Percentiles rank a stretch among this genome's conserved stretches.
Conservation (phyloP, 2,329 filamentous ascomycete genomes). For the Juglanconis sp. region DNA sequence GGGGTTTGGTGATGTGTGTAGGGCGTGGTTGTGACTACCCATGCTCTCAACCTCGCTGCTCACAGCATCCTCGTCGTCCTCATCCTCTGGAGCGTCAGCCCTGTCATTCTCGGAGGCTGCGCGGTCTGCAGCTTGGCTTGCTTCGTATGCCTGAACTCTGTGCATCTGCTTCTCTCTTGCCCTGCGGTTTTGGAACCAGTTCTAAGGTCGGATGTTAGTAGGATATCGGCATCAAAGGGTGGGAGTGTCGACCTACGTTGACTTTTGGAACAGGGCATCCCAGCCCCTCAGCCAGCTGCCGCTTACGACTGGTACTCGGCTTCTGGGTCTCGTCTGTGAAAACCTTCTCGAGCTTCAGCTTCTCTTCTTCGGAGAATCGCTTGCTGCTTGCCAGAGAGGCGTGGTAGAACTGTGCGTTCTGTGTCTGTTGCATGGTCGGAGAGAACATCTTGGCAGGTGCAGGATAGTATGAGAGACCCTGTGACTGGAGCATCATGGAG, state of each 20-base stretch:
- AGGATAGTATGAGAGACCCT: slow-evolving; percentile 13
- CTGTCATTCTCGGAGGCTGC: slow-evolving; percentile 30
- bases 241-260: slow-evolving; percentile 7
- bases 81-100: slow-evolving; percentile 23
- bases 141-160: slow-evolving; percentile 50
- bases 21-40: slow-evolving; percentile 30
- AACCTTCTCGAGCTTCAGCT: slow-evolving; percentile 18
- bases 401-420: slow-evolving; percentile 14
- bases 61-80: slow-evolving; percentile 22
- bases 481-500: slow-evolving; percentile 16
- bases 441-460: slow-evolving; percentile 16
- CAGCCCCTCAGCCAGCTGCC: slow-evolving; percentile 16
- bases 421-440: slow-evolving; percentile 11
- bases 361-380: slow-evolving; percentile 18
- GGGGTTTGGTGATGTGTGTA: slow-evolving; percentile 35
- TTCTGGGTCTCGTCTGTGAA: slow-evolving; percentile 19
- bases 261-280: slow-evolving; percentile 18
- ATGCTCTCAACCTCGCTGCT: slow-evolving; percentile 31
- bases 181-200: slow-evolving; percentile 67
- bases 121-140: slow-evolving; percentile 37
- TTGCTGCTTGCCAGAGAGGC: slow-evolving; percentile 17
- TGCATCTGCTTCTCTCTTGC: slow-evolving; percentile 64
- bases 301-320: slow-evolving; percentile 18
- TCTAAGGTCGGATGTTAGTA: slow-evolving; percentile 42
- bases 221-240: neutral